These are phyloP conservation scores for Podaxis carcinomalis DNA, from an alignment of 768 basidiomycete species.

Conservation along the genomic window DNA sequence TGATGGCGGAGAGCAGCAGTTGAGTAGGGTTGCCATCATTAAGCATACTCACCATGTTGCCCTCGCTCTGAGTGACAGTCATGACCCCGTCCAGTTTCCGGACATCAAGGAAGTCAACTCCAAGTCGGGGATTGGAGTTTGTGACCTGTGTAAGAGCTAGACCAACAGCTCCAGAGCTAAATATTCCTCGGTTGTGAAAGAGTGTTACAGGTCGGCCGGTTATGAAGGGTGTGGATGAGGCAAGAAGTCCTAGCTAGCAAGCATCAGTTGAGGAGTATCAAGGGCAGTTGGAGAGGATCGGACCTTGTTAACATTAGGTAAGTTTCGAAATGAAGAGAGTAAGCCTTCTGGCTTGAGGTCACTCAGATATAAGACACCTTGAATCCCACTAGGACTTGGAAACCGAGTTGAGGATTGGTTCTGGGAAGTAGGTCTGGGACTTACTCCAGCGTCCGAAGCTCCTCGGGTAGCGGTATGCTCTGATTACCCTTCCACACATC, in stretches of 20 bases:
- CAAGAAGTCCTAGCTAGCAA: conserved; percentile 58
- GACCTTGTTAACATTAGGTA: conserved; percentile 48
- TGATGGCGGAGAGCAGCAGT: conserved; percentile 52
- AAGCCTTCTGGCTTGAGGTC: conserved; percentile 59
- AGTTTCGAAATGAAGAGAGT: conserved; percentile 34
- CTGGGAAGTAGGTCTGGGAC: conserved; percentile 14
- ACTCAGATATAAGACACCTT: conserved; percentile 29
- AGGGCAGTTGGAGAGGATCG: conserved; percentile 13
- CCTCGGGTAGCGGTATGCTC: conserved; percentile 20
- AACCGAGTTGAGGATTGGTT: conserved; percentile 3
- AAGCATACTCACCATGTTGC: conserved; percentile 65
- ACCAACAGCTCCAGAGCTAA: conserved; percentile 68
- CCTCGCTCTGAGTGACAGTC: conserved; percentile 59
- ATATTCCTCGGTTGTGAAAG: conserved; percentile 50
- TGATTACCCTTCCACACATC: conserved; percentile 39
- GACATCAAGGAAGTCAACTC: conserved; percentile 35
- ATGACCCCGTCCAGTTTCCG: conserved; percentile 41
- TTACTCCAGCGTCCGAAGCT: conserved; percentile 35
- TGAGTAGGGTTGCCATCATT: conserved; percentile 56
- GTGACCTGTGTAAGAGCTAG: conserved; percentile 36
- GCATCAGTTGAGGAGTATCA: not conserved
- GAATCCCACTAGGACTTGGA: conserved; percentile 12
- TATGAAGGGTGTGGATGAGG: conserved; percentile 74
- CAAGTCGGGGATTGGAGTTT: conserved; percentile 2
- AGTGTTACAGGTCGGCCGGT: conserved; percentile 74